A percentile compares a stretch with the other conserved stretches of the same genome.
These are phyloP conservation scores for Colletotrichum sublineola DNA, from an alignment of 2,329 filamentous ascomycete species.

Conservation along the genomic window DNA sequence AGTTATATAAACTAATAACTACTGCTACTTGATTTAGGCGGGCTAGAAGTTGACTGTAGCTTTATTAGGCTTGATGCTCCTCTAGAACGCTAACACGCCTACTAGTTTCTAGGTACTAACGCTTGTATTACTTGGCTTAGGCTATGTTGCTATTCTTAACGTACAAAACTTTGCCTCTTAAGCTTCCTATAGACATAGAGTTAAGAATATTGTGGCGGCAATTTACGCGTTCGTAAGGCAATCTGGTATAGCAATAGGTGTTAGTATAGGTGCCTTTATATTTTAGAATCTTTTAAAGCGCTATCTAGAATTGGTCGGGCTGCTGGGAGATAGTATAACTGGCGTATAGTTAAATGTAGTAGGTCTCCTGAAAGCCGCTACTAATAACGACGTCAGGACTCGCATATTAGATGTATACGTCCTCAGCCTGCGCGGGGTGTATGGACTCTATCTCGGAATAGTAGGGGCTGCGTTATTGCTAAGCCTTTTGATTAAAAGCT, in stretches of 20 bases:
- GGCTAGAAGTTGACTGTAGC: constrained; percentile 49
- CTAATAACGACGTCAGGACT: not conserved
- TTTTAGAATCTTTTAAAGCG: constrained; percentile 38
- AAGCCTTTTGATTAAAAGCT: not conserved
- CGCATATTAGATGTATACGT: constrained; percentile 1
- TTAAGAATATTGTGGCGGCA: constrained; percentile 11
- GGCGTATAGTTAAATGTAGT: not conserved
- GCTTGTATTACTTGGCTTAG: constrained; percentile 36
- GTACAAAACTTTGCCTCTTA: constrained; percentile 40
- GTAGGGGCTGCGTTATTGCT: too few relatives aligned
- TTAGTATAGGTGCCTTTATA: constrained; percentile 22
- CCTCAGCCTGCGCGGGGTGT: constrained; percentile 12
- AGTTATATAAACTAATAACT: constrained; percentile 49
- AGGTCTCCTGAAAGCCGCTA: not conserved
- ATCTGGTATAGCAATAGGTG: constrained; percentile 35
- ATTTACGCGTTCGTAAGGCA: constrained; percentile 33
- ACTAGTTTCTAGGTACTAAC: constrained; percentile 31
- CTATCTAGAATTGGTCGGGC: constrained; percentile 12
- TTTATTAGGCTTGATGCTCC: constrained; percentile 24
- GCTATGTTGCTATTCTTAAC: constrained; percentile 38
- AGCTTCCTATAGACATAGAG: constrained; percentile 15
- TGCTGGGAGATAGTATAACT: not conserved
- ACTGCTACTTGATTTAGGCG: constrained; percentile 53
- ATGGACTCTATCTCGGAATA: too few relatives aligned
- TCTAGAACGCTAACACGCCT: constrained; percentile 28